phyloP scores from a whole-genome alignment of 345 rosid genomes.

The Passiflora organensis region DNA sequence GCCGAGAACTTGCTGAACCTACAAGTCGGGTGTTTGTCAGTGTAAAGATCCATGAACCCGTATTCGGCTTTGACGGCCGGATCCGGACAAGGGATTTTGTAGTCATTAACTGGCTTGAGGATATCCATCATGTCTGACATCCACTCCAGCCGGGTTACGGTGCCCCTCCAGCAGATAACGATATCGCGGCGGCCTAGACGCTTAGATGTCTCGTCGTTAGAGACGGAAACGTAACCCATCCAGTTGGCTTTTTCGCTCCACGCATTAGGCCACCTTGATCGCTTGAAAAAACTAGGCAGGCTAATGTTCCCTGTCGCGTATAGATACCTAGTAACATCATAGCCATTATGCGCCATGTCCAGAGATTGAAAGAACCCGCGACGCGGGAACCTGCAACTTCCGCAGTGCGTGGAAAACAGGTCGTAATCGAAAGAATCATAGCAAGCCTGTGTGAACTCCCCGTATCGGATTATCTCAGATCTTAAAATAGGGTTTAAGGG shows the following conservation, averaged over 20 bases:
- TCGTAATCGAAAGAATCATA: constrained; percentile 83
- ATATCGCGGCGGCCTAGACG: constrained; percentile 74
- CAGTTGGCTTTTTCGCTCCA: constrained; percentile 86
- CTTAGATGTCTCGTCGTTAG: constrained; percentile 40
- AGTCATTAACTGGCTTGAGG: constrained; percentile 41
- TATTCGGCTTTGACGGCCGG: constrained; percentile 65
- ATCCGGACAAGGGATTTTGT: constrained; percentile 63
- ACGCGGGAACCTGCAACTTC: constrained; percentile 59
- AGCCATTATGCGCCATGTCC: constrained; percentile 42
- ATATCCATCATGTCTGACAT: constrained; percentile 64
- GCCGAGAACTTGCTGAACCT: constrained; percentile 60
- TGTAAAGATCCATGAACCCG: constrained; percentile 76
- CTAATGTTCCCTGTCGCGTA: constrained; percentile 71
- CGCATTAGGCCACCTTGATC: constrained; percentile 74
- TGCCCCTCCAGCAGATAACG: constrained; percentile 69
- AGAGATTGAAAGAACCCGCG: constrained; percentile 48
- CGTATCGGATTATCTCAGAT: constrained; percentile 76
- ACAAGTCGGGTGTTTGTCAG: constrained; percentile 53
- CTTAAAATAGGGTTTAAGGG: constrained; percentile 71
- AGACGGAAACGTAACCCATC: constrained; percentile 83
- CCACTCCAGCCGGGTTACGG: constrained; percentile 74
- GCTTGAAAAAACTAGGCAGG: constrained; percentile 74
- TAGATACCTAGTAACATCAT: constrained; percentile 56
- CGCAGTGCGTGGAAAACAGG: constrained; percentile 65
- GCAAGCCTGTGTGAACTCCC: constrained; percentile 84